Base-by-base conservation (phyloP, 1,284 basidiomycete species). In the Rhodotorula sp. region DNA sequence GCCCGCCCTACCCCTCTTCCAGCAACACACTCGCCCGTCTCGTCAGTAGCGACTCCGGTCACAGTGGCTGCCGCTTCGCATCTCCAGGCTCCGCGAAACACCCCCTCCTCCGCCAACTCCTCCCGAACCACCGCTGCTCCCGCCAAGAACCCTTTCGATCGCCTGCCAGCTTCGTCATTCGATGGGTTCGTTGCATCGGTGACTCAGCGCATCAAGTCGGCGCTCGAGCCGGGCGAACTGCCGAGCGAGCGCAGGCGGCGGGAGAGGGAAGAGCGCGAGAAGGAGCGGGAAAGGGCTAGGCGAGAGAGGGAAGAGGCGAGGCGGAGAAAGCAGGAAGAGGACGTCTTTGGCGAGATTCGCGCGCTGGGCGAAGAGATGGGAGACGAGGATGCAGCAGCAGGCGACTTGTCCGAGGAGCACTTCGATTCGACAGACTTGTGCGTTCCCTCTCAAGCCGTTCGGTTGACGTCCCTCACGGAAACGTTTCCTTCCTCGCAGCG, bases 281-380 rank as follows among this genome's bases (percentile, higher is more conserved):
- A 69, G 61, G n/a, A 80, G 72, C 24, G 75, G 71, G 30, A 76
- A 68, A 53, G 84, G 80, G 11, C 91, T 87, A 72, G 89, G 89
- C 11, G 91, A 89, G 1, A 94, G 94, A 16, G 97, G 86, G 30
- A 96, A 68, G 94, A 81, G 48, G 96, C 30, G 22, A 34, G 83
- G 47, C 66, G 78, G 70, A 75, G 63, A 69, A 48, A 46, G 31
- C 11, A 63, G 20, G 18, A 48, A 78, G 61, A 40, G 51, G 24
- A 31, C 11, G 34, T 26, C 16, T 26, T 89, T 78, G 2, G 87
- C 86, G 10, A 72, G 30, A 24, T 64, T 0, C 26, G 79, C 82
- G 13, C 87, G 82, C 2, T 85, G 85, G 9, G 81, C 79, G 78
- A 87, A 87, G 61, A 44, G 40, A 44, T 44, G 40, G 15, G 40